Percentiles rank a stretch among this genome's conserved stretches.
Conservation (phyloP, 805 yeast genomes). For the Babjeviella inositovora region DNA sequence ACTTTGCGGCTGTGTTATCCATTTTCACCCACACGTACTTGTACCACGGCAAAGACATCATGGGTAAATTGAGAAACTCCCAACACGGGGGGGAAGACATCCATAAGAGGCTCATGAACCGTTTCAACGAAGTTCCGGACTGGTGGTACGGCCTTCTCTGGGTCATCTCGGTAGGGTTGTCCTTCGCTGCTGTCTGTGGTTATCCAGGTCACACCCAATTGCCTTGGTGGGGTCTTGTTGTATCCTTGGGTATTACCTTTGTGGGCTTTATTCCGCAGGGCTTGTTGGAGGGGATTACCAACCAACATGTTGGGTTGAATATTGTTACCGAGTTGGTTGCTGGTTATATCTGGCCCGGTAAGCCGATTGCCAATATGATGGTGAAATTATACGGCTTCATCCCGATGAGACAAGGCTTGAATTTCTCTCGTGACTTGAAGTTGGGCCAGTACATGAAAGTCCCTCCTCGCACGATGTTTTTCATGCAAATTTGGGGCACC, state of each 20-base stretch:
- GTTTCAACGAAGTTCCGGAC: constrained; percentile 18
- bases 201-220: constrained; percentile 34
- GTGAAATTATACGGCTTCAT: constrained; percentile 45
- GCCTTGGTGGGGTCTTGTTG: constrained; percentile 47
- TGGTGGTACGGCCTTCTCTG: constrained; percentile 12
- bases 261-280: constrained; percentile 46
- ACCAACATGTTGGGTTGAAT: constrained; percentile 27
- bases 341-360: constrained; percentile 31
- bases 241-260: constrained; percentile 37
- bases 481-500: constrained; percentile 28
- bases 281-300: constrained; percentile 45
- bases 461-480: constrained; percentile 44
- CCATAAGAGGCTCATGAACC: constrained; percentile 12
- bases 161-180: constrained; percentile 9
- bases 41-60: too few species aligned
- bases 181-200: constrained; percentile 15
- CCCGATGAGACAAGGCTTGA: constrained; percentile 39
- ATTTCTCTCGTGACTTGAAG: constrained; percentile 39
- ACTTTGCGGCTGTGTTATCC: too few species aligned
- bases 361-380: constrained; percentile 44
- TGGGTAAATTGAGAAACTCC: too few species aligned
- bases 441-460: constrained; percentile 50
- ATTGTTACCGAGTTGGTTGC: constrained; percentile 24
- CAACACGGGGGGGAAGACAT: too few species aligned
- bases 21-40: too few species aligned